phyloP scores from a whole-genome alignment of 345 rosid species.

The Eucalyptus albens region DNA sequence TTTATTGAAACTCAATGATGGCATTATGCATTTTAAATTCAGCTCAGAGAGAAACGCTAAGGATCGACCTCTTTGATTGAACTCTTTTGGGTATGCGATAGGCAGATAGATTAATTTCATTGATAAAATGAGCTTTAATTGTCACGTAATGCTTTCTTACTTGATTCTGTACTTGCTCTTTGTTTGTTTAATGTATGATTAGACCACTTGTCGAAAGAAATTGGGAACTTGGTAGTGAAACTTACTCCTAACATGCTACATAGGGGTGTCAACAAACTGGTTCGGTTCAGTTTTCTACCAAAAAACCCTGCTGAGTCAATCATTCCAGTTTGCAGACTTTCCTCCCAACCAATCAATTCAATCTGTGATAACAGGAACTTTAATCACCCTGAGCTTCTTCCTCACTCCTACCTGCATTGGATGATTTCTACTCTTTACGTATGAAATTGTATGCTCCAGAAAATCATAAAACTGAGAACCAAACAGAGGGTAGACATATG shows the following conservation, averaged over 20 bases:
- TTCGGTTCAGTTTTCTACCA: not conserved
- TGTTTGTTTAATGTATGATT: not conserved
- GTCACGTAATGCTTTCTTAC: not conserved
- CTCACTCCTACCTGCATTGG: not conserved
- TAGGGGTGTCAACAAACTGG: not conserved
- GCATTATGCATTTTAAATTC: not conserved
- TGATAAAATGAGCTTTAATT: not conserved
- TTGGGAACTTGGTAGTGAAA: not conserved
- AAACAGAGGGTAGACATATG: not conserved
- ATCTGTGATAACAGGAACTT: not conserved
- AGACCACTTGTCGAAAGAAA: not conserved
- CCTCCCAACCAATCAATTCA: not conserved
- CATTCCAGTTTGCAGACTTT: not conserved
- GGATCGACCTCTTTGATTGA: not conserved
- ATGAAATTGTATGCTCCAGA: not conserved
- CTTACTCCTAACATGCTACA: not conserved
- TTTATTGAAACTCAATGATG: not conserved
- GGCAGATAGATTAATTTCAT: not conserved
- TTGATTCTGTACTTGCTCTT: not conserved
- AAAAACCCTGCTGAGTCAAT: not conserved
- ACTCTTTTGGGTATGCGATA: not conserved
- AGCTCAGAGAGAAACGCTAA: not conserved
- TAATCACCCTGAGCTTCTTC: not conserved
- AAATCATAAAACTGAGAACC: not conserved
- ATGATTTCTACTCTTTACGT: not conserved